Conservation (phyloP, 2,329 filamentous ascomycete genomes). For the Beauveria varroae region DNA sequence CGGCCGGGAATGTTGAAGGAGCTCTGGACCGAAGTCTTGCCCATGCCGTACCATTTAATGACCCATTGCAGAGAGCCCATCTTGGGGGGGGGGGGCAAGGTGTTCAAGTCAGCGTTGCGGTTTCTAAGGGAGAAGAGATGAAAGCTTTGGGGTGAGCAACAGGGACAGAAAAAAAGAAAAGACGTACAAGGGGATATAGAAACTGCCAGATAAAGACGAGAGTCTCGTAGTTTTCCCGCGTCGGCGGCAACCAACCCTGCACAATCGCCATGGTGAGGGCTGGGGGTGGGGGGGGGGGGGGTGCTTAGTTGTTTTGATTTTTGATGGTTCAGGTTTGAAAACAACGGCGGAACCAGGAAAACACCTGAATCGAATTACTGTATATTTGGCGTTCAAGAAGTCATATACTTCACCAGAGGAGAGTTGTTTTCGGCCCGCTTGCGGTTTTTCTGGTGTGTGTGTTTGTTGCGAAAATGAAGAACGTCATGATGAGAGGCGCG, state of each 20-base stretch:
- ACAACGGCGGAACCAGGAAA: too few species aligned
- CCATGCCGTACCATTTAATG: constrained; percentile 77
- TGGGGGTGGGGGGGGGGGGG: too few species aligned
- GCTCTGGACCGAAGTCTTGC: constrained; percentile 76
- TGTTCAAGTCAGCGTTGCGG: neutral
- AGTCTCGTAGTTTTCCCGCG: constrained; percentile 48
- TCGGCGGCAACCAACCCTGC: constrained; percentile 50
- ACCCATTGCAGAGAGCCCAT: constrained; percentile 67
- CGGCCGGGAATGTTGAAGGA: constrained; percentile 82
- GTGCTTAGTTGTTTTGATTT: too few species aligned
- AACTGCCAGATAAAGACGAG: constrained; percentile 46
- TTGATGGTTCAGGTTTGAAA: too few species aligned
- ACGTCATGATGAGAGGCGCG: too few species aligned
- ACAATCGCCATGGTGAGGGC: constrained; percentile 37
- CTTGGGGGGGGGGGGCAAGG: constrained; percentile 35
- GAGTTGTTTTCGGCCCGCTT: too few species aligned
- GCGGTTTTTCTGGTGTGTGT: too few species aligned
- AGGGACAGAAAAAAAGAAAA: neutral
- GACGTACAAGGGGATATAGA: constrained; percentile 42
- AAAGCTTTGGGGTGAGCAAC: constrained; percentile 3
- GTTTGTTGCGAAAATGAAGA: too few species aligned
- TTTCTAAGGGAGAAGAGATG: neutral
- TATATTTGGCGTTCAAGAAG: too few species aligned
- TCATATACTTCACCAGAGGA: too few species aligned
- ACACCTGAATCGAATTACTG: too few species aligned